Conservation (phyloP, 108 stramenopile genomes). For the Seminavis robusta region DNA sequence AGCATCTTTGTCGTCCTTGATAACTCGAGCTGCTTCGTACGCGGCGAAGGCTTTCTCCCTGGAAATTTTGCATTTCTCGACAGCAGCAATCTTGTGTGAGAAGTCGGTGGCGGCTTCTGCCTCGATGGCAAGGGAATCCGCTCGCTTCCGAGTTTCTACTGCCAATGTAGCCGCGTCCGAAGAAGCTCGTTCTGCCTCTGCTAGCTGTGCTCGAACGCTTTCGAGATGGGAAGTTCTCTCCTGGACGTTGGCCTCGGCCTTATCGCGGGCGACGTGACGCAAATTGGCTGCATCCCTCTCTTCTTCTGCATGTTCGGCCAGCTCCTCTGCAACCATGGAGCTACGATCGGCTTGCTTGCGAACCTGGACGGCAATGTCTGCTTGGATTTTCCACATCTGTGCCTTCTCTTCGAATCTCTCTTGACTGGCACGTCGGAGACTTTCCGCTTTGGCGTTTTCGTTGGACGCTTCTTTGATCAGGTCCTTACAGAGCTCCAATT, state of each 20-base stretch:
- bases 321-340: constrained; percentile 55
- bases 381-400: constrained; percentile 50
- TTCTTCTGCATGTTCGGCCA: constrained; percentile 79
- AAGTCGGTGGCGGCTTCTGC: constrained; percentile 26
- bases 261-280: constrained; percentile 51
- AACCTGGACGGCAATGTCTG: constrained; percentile 53
- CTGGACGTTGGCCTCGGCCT: constrained; percentile 54
- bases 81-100: constrained; percentile 9
- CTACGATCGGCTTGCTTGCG: constrained; percentile 62
- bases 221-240: constrained; percentile 42
- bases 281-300: constrained; percentile 79
- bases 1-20: constrained; percentile 40
- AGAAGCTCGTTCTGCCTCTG: constrained; percentile 63
- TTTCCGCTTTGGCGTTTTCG: constrained; percentile 30
- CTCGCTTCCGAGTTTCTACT: constrained; percentile 44
- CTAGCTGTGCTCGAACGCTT: constrained; percentile 59
- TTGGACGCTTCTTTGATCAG: constrained; percentile 35
- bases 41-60: constrained; percentile 29
- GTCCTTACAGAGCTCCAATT: constrained; percentile 27
- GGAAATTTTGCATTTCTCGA: constrained; percentile 31
- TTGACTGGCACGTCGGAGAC: constrained; percentile 21
- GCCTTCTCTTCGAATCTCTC: constrained; percentile 49
- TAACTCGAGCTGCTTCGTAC: constrained; percentile 47
- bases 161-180: constrained; percentile 48
- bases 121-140: constrained; percentile 40